Evolutionary conservation across 2,329 filamentous ascomycete genomes (phyloP).

Genomic region (Penicillium sp.): DNA sequence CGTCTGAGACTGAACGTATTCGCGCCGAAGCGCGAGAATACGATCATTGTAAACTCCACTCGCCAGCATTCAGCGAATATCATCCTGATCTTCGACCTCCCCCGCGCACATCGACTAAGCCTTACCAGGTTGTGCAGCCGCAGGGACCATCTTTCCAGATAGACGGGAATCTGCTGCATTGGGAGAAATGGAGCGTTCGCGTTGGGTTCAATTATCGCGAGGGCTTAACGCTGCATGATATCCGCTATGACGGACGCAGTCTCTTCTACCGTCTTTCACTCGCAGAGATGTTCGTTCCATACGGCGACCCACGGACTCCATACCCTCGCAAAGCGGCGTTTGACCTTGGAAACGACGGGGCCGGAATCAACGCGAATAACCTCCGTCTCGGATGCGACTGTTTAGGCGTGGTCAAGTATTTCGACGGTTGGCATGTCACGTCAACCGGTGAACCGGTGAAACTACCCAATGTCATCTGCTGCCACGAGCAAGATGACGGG

Average conservation of each 20-base stretch:
- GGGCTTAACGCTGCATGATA: conserved; percentile 40
- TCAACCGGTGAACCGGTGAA: conserved; percentile 32
- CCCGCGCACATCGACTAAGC: conserved; percentile 33
- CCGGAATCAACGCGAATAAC: conserved; percentile 42
- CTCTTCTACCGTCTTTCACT: conserved; percentile 42
- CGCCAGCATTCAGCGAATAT: conserved; percentile 29
- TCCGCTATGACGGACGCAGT: conserved; percentile 37
- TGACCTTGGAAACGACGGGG: conserved; percentile 42
- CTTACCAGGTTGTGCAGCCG: conserved; percentile 35
- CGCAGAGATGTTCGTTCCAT: conserved; percentile 45
- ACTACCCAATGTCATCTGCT: conserved; percentile 41
- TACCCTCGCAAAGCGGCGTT: conserved; percentile 43
- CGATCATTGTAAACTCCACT: conserved; percentile 38
- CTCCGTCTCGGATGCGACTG: conserved; percentile 41
- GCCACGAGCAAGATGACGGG: conserved; percentile 38
- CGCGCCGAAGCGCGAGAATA: conserved; percentile 35
- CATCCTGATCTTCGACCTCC: conserved; percentile 29
- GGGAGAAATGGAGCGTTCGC: conserved; percentile 44
- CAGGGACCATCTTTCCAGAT: conserved; percentile 33
- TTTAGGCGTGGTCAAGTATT: conserved; percentile 42
- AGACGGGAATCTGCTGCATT: conserved; percentile 28
- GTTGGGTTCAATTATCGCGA: conserved; percentile 45
- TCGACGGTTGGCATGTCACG: conserved; percentile 38
- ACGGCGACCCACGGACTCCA: conserved; percentile 39
- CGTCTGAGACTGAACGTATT: conserved; percentile 38